Conservation (phyloP, 2,329 filamentous ascomycete genomes). For the Cladorrhinum sp. region DNA sequence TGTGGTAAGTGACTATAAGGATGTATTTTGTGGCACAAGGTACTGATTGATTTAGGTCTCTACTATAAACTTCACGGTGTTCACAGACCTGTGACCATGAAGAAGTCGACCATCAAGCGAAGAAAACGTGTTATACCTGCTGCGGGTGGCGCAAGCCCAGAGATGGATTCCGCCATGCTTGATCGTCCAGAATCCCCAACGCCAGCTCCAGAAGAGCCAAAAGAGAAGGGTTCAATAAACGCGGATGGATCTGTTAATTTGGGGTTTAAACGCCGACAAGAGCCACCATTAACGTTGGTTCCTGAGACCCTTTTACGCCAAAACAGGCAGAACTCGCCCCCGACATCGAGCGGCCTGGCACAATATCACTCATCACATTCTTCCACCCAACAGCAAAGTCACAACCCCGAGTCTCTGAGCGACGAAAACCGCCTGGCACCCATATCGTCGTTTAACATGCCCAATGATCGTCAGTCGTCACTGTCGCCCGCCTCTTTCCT, state of each 20-base stretch:
- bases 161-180: constrained; percentile 42
- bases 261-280: constrained; percentile 50
- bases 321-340: constrained; percentile 43
- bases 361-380: constrained; percentile 50
- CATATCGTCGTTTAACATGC: constrained; percentile 44
- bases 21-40: background rate
- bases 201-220: constrained; percentile 30
- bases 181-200: constrained; percentile 48
- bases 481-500: constrained; percentile 60
- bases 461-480: constrained; percentile 53
- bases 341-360: constrained; percentile 44
- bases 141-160: constrained; percentile 45
- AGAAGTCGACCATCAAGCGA: constrained; percentile 94
- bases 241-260: constrained; percentile 64
- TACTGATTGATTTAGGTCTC: constrained; percentile 57
- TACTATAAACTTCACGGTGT: constrained; percentile 96
- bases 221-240: constrained; percentile 56
- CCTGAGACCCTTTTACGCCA: constrained; percentile 44
- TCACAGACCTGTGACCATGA: constrained; percentile 96
- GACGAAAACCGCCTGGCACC: constrained; percentile 60
- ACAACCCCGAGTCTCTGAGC: constrained; percentile 43
- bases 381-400: constrained; percentile 34
- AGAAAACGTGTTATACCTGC: constrained; percentile 92
- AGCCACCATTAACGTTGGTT: constrained; percentile 45
- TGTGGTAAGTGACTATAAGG: constrained; percentile 65